Evolutionary conservation across 2,329 filamentous ascomycete genomes (phyloP), one percentile per base, ranked within the genome.

Genomic region (Juglanconis sp.): DNA sequence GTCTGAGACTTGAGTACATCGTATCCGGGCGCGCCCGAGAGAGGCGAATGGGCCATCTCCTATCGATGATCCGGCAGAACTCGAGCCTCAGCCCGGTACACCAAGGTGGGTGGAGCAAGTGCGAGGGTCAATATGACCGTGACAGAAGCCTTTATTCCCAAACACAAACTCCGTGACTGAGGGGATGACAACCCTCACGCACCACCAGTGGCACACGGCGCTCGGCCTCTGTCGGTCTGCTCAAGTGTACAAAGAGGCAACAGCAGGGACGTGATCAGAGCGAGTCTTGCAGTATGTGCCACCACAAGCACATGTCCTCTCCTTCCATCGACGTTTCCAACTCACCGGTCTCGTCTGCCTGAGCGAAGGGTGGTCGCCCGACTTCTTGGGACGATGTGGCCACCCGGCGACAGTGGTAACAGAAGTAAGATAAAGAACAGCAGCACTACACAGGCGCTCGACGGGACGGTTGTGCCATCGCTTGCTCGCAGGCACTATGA

Each of bases 301-400:
- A 24, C 10, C 2, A 32, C 24, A 6, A n/a, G 24, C 24, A 24
- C 24, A 24, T 51, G 34, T 32, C 34, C 24, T 60, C 36, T 50
- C 47, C 49, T 35, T 48, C 53, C 53, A 32, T 38, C 34, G 15
- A 31, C 31, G 24, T 35, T 46, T 38, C 30, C n/a, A 17, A 15
- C 11, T 35, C 31, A 38, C 52, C 46, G 38, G 57, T 66, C 40
- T 59, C 44, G 40, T 40, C 32, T 46, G 11, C 30, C 13, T 38
- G 69, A 69, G 56, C 31, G 13, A 54, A 8, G 10, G 48, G 17
- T 15, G 53, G 40, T 56, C 57, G 60, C 60, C 60, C 60, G 56
- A 62, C 60, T 56, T 73, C 69, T 9, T 72, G 71, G 34, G 65
- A 74, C 34, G 71, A 70, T 5, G 67, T 71, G 48, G 68, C 70